Conservation (phyloP, 2,329 filamentous ascomycete species). For the Aspergillus aculeatus region DNA sequence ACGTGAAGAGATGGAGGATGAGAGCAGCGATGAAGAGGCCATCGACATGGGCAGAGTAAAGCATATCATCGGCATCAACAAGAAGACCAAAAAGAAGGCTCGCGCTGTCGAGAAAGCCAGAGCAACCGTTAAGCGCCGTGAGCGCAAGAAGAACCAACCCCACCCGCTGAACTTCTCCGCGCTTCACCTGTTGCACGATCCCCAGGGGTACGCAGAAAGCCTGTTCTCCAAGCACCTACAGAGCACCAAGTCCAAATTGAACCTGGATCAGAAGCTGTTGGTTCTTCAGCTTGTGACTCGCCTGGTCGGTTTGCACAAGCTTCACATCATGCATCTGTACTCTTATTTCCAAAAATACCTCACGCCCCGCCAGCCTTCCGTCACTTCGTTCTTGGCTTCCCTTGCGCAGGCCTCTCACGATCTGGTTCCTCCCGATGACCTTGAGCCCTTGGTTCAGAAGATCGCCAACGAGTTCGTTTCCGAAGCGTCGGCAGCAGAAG, state of each 20-base stretch:
- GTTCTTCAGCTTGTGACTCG: constrained; percentile 88
- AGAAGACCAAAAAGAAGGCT: constrained; percentile 87
- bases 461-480: constrained; percentile 99
- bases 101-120: constrained; percentile 77
- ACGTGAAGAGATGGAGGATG: constrained; percentile 86
- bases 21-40: constrained; percentile 74
- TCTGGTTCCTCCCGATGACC: constrained; percentile 84
- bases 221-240: constrained; percentile 91
- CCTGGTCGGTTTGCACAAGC: constrained; percentile 86
- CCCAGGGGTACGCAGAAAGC: constrained; percentile 87
- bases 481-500: constrained; percentile 85
- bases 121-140: constrained; percentile 75
- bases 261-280: constrained; percentile 84
- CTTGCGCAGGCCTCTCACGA: constrained; percentile 89
- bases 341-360: constrained; percentile 95
- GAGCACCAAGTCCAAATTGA: constrained; percentile 77
- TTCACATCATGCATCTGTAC: constrained; percentile 86
- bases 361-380: constrained; percentile 80
- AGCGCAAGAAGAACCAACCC: constrained; percentile 83
- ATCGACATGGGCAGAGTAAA: constrained; percentile 77
- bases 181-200: constrained; percentile 87
- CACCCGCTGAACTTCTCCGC: constrained; percentile 95
- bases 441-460: constrained; percentile 88
- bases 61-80: constrained; percentile 89
- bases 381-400: constrained; percentile 89